These are phyloP conservation scores for Ajuga chamaepitys DNA, from an alignment of 257 asterid species.

Conservation along the genomic window DNA sequence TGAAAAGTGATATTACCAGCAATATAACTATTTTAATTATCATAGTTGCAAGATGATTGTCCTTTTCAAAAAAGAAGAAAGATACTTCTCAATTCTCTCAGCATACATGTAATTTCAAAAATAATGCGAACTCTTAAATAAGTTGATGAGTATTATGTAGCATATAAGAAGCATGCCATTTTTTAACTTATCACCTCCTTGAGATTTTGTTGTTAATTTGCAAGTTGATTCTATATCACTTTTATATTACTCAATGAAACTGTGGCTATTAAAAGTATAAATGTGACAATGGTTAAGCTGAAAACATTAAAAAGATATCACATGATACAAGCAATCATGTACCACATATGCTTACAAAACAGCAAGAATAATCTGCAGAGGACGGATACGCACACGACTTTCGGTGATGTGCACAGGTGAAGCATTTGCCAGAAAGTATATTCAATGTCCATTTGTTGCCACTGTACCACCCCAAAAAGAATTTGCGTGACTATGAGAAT, in stretches of 20 bases:
- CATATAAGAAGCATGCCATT: neutral
- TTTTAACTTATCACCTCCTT: neutral
- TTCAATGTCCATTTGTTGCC: conserved; percentile 99
- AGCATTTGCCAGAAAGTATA: conserved; percentile 99
- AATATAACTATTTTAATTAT: neutral
- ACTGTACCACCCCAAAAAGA: conserved; percentile 42
- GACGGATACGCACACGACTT: conserved; percentile 86
- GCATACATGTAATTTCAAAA: neutral
- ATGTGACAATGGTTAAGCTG: neutral
- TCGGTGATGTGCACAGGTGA: conserved; percentile 90
- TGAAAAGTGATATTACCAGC: neutral
- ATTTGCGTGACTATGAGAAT: conserved; percentile 13
- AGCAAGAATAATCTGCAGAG: conserved; percentile 13
- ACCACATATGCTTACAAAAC: conserved; percentile 2
- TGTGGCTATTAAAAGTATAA: neutral
- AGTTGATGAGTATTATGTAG: neutral
- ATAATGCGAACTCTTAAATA: neutral
- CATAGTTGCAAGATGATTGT: neutral
- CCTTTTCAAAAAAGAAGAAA: neutral
- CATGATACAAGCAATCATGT: conserved; percentile 9
- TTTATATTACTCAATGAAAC: neutral
- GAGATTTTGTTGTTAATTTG: conserved; percentile 2
- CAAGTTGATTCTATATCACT: neutral
- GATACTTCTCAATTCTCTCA: neutral
- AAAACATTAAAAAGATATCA: neutral